Conservation (phyloP, 805 yeast species). For the Clavispora carvajalis region DNA sequence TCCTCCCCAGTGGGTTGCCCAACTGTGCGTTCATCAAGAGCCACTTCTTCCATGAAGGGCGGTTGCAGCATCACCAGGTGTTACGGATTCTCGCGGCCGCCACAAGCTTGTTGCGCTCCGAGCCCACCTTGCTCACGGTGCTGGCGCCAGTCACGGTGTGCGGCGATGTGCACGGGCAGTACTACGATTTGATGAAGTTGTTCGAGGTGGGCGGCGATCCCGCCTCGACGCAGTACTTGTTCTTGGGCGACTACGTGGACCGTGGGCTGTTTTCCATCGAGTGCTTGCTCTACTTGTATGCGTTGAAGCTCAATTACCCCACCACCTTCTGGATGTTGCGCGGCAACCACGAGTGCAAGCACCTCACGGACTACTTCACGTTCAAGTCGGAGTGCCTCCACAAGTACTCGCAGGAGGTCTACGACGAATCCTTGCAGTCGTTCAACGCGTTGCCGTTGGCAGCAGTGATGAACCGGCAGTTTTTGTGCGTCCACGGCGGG, state of each 20-base stretch:
- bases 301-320: conserved; percentile 75
- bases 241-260: conserved; percentile 93
- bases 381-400: conserved; percentile 86
- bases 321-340: conserved; percentile 72
- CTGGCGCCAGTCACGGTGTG: conserved; percentile 95
- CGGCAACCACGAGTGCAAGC: conserved; percentile 94
- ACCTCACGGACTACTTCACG: conserved; percentile 89
- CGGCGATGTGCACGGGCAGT: conserved; percentile 98
- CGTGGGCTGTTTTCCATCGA: conserved; percentile 90
- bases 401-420: conserved; percentile 63
- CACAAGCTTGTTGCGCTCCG: conserved; percentile 54
- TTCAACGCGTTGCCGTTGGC: conserved; percentile 88
- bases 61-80: conserved; percentile 68
- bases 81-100: conserved; percentile 61
- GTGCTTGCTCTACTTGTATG: conserved; percentile 66
- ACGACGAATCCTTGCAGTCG: conserved; percentile 68
- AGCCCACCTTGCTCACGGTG: conserved; percentile 74
- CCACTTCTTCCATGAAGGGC: conserved; percentile 78
- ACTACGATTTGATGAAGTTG: conserved; percentile 79
- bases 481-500: conserved; percentile 96
- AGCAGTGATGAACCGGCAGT: conserved; percentile 89
- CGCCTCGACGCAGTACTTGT: conserved; percentile 64
- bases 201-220: conserved; percentile 95
- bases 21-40: conserved; percentile 63
- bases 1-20: conserved; percentile 60